A percentile compares a stretch with the other conserved stretches of the same genome.
phyloP scores from a whole-genome alignment of 23 red algal genomes.

The Chondrus crispus region DNA sequence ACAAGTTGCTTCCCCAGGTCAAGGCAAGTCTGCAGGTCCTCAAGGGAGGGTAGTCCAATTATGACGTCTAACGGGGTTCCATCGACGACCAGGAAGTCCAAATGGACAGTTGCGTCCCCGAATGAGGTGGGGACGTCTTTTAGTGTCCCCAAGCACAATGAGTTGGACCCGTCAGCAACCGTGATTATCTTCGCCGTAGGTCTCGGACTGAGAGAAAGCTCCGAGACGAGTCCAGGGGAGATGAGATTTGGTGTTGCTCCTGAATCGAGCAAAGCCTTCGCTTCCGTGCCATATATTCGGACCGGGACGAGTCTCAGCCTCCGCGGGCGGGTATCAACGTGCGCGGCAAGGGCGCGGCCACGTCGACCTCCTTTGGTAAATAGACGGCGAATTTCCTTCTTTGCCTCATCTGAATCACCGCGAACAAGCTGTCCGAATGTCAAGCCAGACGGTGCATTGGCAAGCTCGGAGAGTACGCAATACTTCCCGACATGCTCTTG shows the following conservation, averaged over 20 bases:
- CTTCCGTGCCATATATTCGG: neutral
- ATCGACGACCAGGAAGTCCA: neutral
- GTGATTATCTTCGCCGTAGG: neutral
- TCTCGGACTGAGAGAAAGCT: neutral
- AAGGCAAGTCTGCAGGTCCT: neutral
- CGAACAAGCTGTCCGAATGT: slow-evolving; percentile 18
- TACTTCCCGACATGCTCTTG: slow-evolving; percentile 41
- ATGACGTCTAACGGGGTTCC: neutral
- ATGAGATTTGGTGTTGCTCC: neutral
- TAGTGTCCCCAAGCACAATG: neutral
- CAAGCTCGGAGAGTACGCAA: neutral
- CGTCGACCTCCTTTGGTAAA: neutral
- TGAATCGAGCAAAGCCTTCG: neutral
- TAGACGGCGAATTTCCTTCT: neutral
- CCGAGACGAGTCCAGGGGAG: neutral
- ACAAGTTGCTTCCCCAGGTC: neutral
- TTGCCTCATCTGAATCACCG: slow-evolving; percentile 4
- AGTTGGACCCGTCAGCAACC: neutral
- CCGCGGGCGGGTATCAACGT: neutral
- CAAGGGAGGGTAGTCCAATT: neutral
- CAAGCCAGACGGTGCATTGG: neutral
- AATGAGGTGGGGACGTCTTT: neutral
- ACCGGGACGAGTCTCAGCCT: neutral
- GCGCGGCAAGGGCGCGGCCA: too few relatives aligned
- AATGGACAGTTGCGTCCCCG: neutral